These are phyloP conservation scores for Phytophthora melonis DNA, from an alignment of 352 stramenopile genomes.

Conservation along the genomic window DNA sequence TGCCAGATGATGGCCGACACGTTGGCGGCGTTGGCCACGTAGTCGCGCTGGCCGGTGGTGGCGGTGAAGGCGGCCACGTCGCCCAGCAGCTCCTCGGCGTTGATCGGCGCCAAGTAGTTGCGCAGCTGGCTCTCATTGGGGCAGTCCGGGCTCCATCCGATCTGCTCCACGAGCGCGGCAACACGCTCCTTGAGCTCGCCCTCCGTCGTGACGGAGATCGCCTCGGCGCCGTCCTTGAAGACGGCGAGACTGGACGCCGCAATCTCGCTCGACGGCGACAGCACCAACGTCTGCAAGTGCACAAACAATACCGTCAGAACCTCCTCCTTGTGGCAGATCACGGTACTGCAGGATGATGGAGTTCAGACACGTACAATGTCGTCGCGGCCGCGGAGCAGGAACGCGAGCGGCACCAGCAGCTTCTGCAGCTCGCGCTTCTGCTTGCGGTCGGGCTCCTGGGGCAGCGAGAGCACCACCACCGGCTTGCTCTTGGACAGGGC, in stretches of 20 bases:
- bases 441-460: constrained; percentile 24
- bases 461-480: constrained; percentile 37
- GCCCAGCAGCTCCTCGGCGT: constrained; percentile 68
- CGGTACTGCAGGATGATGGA: too few relatives aligned
- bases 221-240: constrained; percentile 57
- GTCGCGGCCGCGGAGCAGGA: constrained; percentile 70
- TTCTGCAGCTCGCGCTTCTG: constrained; percentile 50
- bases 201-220: constrained; percentile 47
- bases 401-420: constrained; percentile 59
- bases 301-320: not conserved
- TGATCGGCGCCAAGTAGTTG: constrained; percentile 69
- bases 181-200: constrained; percentile 61
- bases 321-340: too few relatives aligned
- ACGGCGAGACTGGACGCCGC: constrained; percentile 51
- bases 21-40: constrained; percentile 84
- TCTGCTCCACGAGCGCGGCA: constrained; percentile 53
- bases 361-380: constrained; percentile 56
- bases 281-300: constrained; percentile 50
- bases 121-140: constrained; percentile 53
- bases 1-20: constrained; percentile 87
- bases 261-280: constrained; percentile 43
- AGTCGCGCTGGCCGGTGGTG: constrained; percentile 72
- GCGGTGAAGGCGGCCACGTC: constrained; percentile 72
- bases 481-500: constrained; percentile 24
- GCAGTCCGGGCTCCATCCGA: constrained; percentile 77